Percentiles rank a stretch among this genome's conserved stretches.
Conservation (phyloP, 495 filamentous ascomycete genomes). For the Aspergillus baeticus region DNA sequence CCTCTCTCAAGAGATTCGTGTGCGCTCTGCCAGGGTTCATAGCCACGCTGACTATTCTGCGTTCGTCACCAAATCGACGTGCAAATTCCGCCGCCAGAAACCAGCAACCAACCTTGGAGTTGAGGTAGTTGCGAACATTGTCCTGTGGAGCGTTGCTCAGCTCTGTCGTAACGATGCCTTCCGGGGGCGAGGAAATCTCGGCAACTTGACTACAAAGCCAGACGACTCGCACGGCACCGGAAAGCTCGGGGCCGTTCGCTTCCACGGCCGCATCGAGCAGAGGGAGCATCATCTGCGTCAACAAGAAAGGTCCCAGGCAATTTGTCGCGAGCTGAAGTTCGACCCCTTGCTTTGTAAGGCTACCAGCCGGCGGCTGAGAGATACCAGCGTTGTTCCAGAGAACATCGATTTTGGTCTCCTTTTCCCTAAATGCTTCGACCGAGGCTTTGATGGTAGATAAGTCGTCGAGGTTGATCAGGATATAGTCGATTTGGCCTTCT, state of each 20-base stretch:
- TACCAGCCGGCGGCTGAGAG: slow-evolving; percentile 27
- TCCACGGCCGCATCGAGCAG: slow-evolving; percentile 14
- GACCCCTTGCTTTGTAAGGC: slow-evolving; percentile 30
- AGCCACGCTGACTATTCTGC: slow-evolving; percentile 36
- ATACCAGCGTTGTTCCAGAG: slow-evolving; percentile 59
- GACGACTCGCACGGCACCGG: slow-evolving; percentile 29
- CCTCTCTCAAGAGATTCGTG: slow-evolving; percentile 27
- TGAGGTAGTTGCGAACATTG: slow-evolving; percentile 29
- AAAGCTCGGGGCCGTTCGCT: neutral
- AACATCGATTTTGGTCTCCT: slow-evolving; percentile 48
- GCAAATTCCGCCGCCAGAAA: slow-evolving; percentile 34
- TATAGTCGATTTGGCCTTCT: slow-evolving; percentile 37
- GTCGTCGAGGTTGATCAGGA: slow-evolving; percentile 48
- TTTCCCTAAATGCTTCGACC: slow-evolving; percentile 35
- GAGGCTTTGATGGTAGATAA: slow-evolving; percentile 48
- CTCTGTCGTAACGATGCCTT: slow-evolving; percentile 25
- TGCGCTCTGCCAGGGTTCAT: slow-evolving; percentile 44
- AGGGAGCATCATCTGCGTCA: slow-evolving; percentile 34
- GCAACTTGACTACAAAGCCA: slow-evolving; percentile 28
- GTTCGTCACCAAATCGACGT: slow-evolving; percentile 16
- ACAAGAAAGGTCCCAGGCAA: slow-evolving; percentile 33
- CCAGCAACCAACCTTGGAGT: slow-evolving; percentile 40
- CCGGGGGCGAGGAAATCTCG: slow-evolving; percentile 21
- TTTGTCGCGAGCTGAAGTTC: slow-evolving; percentile 43
- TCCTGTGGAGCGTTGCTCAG: slow-evolving; percentile 17